These are phyloP conservation scores for Phytopythium chamaehyphon DNA, from an alignment of 352 stramenopile species.

Conservation along the genomic window DNA sequence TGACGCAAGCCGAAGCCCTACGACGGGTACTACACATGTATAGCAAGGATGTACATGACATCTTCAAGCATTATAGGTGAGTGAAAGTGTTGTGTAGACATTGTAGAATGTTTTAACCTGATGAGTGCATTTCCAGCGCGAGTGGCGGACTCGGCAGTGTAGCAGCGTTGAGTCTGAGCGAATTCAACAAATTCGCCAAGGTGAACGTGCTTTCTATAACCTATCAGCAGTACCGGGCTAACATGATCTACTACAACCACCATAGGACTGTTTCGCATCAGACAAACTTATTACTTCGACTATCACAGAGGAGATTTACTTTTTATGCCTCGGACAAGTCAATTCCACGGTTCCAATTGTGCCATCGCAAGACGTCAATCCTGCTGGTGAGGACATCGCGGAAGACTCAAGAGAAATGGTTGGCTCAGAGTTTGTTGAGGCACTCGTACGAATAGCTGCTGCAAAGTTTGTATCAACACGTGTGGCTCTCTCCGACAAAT, in stretches of 20 bases:
- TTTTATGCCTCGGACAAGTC: constrained; percentile 13
- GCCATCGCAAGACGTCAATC: background rate
- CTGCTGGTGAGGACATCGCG: background rate
- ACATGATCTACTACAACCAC: background rate
- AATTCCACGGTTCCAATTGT: background rate
- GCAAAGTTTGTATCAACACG: constrained; percentile 34
- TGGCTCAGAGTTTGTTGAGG: constrained; percentile 62
- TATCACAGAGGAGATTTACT: constrained; percentile 46
- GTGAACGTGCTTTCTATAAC: constrained; percentile 12
- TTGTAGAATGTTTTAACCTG: background rate
- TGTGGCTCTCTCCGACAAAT: constrained; percentile 48
- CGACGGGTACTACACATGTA: constrained; percentile 48
- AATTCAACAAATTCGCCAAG: constrained; percentile 76
- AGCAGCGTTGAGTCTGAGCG: constrained; percentile 59
- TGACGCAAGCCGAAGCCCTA: constrained; percentile 41
- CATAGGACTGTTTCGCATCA: constrained; percentile 41
- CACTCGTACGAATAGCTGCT: constrained; percentile 49
- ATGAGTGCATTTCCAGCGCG: constrained; percentile 25
- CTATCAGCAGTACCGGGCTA: too few species aligned
- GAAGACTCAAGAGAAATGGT: constrained; percentile 39
- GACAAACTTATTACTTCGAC: constrained; percentile 39
- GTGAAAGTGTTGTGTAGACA: background rate
- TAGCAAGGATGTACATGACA: constrained; percentile 76
- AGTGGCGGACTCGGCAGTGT: constrained; percentile 60
- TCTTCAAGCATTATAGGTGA: constrained; percentile 82